These are phyloP conservation scores for Bacterosira constricta DNA, from an alignment of 108 stramenopile genomes.

Conservation along the genomic window DNA sequence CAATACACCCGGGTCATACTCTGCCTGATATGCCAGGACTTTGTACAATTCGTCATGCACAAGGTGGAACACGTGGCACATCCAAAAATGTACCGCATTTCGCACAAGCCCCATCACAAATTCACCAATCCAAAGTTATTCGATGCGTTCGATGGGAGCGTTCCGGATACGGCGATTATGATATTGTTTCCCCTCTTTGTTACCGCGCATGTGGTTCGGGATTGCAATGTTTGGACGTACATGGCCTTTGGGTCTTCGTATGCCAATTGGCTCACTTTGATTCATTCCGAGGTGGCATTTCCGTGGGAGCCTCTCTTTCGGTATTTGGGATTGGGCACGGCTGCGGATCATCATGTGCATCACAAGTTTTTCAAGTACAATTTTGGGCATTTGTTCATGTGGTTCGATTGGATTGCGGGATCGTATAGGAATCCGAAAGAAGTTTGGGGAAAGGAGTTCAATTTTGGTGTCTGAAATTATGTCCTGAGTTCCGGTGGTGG, in stretches of 20 bases:
- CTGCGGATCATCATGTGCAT: constrained; percentile 96
- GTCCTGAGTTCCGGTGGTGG: neutral
- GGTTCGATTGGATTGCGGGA: constrained; percentile 85
- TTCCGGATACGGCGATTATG: constrained; percentile 90
- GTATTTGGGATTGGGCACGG: constrained; percentile 81
- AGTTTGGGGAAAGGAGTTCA: constrained; percentile 71
- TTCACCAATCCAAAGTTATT: constrained; percentile 94
- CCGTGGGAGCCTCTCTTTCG: constrained; percentile 83
- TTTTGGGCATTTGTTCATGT: constrained; percentile 95
- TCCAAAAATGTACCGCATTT: constrained; percentile 79
- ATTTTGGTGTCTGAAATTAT: constrained; percentile 57
- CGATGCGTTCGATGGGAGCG: constrained; percentile 92
- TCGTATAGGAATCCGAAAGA: constrained; percentile 80
- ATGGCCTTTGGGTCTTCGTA: constrained; percentile 93
- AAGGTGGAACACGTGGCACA: constrained; percentile 80
- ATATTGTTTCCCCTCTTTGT: constrained; percentile 87
- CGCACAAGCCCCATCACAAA: constrained; percentile 95
- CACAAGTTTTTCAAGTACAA: constrained; percentile 95
- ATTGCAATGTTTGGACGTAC: constrained; percentile 94
- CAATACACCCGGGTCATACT: constrained; percentile 65
- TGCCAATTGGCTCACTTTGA: constrained; percentile 89
- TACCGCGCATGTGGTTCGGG: constrained; percentile 78
- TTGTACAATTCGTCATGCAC: constrained; percentile 86
- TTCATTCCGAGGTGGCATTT: constrained; percentile 88
- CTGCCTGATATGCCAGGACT: constrained; percentile 88